Evolutionary conservation across 768 basidiomycete genomes (phyloP).

Genomic region (Tylopilus balloui): DNA sequence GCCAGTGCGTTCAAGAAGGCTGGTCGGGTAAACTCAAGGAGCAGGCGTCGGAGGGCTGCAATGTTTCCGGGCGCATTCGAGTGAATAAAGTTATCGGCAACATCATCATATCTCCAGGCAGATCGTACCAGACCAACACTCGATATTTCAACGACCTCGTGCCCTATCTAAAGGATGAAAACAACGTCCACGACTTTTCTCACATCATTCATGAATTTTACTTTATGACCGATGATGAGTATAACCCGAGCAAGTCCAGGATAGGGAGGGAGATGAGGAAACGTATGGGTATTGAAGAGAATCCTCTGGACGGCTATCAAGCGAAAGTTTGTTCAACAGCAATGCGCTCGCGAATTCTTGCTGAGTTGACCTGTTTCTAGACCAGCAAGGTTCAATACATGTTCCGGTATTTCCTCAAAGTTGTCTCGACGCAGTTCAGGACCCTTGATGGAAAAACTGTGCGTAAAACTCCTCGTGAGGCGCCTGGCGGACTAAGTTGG

Average conservation of each 20-base stretch:
- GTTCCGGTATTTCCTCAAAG: slow-evolving; percentile 99
- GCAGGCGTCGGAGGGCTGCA: slow-evolving; percentile 93
- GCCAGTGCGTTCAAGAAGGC: slow-evolving; percentile 85
- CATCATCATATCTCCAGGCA: slow-evolving; percentile 91
- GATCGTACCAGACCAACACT: slow-evolving; percentile 85
- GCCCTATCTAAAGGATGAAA: slow-evolving; percentile 87
- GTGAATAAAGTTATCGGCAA: slow-evolving; percentile 98
- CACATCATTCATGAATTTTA: slow-evolving; percentile 78
- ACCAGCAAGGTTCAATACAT: slow-evolving; percentile 81
- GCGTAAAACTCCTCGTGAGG: slow-evolving; percentile 23
- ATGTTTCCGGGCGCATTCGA: slow-evolving; percentile 82
- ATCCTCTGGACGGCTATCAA: slow-evolving; percentile 71
- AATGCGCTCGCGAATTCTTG: neutral
- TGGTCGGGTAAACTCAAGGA: slow-evolving; percentile 93
- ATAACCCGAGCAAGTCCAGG: slow-evolving; percentile 61
- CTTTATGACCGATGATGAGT: slow-evolving; percentile 81
- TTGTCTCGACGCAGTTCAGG: slow-evolving; percentile 92
- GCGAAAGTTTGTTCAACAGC: slow-evolving; percentile 45
- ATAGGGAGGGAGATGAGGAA: slow-evolving; percentile 60
- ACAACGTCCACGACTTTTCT: slow-evolving; percentile 89
- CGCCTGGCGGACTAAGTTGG: slow-evolving; percentile 4
- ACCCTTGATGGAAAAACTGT: slow-evolving; percentile 73
- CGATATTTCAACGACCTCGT: slow-evolving; percentile 85
- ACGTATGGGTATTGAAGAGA: slow-evolving; percentile 64
- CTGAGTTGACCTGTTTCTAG: slow-evolving; percentile 31